Evolutionary conservation across 1,284 basidiomycete species (phyloP), one percentile per base, ranked within the genome.

Genomic region (Mycosarcoma maydis): DNA sequence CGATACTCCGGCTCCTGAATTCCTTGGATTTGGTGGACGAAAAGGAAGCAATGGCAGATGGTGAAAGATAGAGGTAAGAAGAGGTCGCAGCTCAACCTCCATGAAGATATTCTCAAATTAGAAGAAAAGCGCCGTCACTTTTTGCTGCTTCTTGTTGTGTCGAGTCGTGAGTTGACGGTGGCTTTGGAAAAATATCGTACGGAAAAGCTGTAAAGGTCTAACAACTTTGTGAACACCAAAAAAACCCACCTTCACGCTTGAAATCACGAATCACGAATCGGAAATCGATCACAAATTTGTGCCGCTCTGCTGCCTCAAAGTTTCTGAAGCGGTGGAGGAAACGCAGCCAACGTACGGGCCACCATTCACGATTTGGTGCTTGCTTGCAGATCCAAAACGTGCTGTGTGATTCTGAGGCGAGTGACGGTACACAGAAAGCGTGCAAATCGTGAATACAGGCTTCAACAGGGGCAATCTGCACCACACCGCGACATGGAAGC

Each of bases 261-360:
- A n/a, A n/a, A n/a, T n/a, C n/a, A n/a, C n/a, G n/a, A n/a, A n/a
- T n/a, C n/a, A n/a, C n/a, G n/a, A 39, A 17, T 4, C 9, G 6
- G 39, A 17, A 27, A 41, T 37, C 36, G 36, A 37, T 37, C 36
- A 37, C 36, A 29, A 37, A 38, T 37, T 42, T 5, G 26, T 29
- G 36, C 30, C n/a, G 45, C 36, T 37, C 17, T 37, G 36, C 36
- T 37, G 36, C 36, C 36, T 37, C n/a, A n/a, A n/a, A n/a, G n/a
- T n/a, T n/a, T n/a, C n/a, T n/a, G n/a, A n/a, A n/a, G n/a, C 24
- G 37, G 58, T 54, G 58, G 51, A 61, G 51, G 46, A 48, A 47
- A 38, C 38, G 17, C 19, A 13, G 26, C 27, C 24, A 49, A 41
- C 59, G 59, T 62, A 56, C 59, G 59, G 59, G 60, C 60, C 60